Evolutionary conservation across 495 filamentous ascomycete genomes (phyloP).

Genomic region (Chaetomium tenue): DNA sequence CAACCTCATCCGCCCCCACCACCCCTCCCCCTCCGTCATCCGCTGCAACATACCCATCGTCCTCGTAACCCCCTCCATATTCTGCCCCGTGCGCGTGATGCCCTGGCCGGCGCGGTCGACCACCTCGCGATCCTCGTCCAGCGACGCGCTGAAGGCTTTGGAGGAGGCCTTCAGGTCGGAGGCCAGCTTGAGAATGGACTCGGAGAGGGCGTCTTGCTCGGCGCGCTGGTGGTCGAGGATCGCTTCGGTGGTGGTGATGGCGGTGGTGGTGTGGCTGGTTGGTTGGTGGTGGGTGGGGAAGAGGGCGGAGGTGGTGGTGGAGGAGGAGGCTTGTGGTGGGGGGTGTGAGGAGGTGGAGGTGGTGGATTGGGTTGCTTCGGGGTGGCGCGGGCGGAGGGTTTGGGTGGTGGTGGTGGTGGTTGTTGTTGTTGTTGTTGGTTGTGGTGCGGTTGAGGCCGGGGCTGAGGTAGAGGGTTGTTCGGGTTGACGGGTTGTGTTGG

Average conservation of each 20-base stretch:
- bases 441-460: conserved; percentile 10
- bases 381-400: conserved; percentile 29
- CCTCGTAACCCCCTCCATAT: conserved; percentile 70
- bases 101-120: conserved; percentile 67
- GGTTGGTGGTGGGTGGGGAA: conserved; percentile 43
- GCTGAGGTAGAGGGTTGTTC: conserved; percentile 16
- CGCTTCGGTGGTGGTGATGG: conserved; percentile 52
- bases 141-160: conserved; percentile 62
- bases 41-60: conserved; percentile 69
- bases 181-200: conserved; percentile 74
- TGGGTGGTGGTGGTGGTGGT: conserved; percentile 28
- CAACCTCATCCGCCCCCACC: conserved; percentile 80
- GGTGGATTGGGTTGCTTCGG: conserved; percentile 7
- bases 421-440: conserved; percentile 18
- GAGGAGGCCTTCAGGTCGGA: conserved; percentile 72
- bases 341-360: conserved; percentile 26
- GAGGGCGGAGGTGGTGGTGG: conserved; percentile 29
- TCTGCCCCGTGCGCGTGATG: conserved; percentile 69
- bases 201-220: conserved; percentile 83
- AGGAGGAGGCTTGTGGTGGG: conserved; percentile 11
- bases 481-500: not conserved
- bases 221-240: conserved; percentile 68
- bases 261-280: conserved; percentile 20
- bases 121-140: conserved; percentile 70
- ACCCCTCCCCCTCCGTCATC: conserved; percentile 82